A percentile compares a stretch with the other conserved stretches of the same genome.
Evolutionary conservation across 495 filamentous ascomycete species (phyloP).

Genomic region (Rhizodiscina lignyota): DNA sequence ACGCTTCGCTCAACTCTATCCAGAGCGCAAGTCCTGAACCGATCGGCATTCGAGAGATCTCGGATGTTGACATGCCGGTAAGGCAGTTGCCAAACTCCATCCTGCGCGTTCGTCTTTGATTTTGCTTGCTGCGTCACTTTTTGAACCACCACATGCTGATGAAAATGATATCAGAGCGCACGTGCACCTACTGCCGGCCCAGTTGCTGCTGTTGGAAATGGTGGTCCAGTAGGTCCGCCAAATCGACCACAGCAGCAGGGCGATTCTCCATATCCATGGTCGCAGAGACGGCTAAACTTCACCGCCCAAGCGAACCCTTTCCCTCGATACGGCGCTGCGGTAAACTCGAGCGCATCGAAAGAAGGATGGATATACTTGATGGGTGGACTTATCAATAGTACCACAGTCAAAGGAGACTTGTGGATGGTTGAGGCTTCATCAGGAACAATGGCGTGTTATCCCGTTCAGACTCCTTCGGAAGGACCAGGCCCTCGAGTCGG

Average conservation of each 20-base stretch:
- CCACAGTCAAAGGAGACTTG: slow-evolving; percentile 87
- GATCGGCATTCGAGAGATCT: too few relatives aligned
- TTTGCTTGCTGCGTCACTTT: too few relatives aligned
- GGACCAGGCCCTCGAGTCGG: slow-evolving; percentile 92
- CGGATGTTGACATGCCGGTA: too few relatives aligned
- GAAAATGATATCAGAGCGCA: too few relatives aligned
- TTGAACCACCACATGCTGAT: too few relatives aligned
- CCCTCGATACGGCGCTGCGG: slow-evolving; percentile 91
- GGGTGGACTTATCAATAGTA: slow-evolving; percentile 88
- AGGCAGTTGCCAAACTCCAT: too few relatives aligned
- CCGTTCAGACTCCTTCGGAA: slow-evolving; percentile 77
- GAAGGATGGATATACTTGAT: slow-evolving; percentile 97
- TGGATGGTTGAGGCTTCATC: slow-evolving; percentile 87
- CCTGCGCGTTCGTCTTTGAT: too few relatives aligned
- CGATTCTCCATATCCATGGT: slow-evolving; percentile 96
- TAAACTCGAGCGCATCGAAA: slow-evolving; percentile 82
- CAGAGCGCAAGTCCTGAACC: too few relatives aligned
- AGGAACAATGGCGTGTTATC: slow-evolving; percentile 76
- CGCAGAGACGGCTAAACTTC: slow-evolving; percentile 74
- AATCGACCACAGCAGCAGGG: too few relatives aligned
- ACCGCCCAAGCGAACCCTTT: slow-evolving; percentile 74
- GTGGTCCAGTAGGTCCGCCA: slow-evolving; percentile 4
- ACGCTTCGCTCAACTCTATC: slow-evolving; percentile 44
- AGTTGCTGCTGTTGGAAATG: too few relatives aligned
- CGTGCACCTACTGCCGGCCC: too few relatives aligned